Evolutionary conservation across 345 rosid species (phyloP).

Genomic region (Anacardium occidentale): DNA sequence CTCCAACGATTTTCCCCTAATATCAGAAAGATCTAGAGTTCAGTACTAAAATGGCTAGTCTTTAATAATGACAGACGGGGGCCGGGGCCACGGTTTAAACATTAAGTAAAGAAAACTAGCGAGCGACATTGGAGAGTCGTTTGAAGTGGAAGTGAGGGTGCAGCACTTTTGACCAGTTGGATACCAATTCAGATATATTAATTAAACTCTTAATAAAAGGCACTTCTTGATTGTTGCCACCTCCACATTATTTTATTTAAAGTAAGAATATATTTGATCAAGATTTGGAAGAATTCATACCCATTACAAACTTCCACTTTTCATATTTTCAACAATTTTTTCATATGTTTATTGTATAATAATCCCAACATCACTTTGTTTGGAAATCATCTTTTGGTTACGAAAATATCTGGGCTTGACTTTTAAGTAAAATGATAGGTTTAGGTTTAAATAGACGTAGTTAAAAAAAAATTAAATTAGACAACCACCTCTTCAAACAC

Average conservation of each 20-base stretch:
- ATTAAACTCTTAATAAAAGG: neutral
- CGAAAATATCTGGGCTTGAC: too few relatives aligned
- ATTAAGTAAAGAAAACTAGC: neutral
- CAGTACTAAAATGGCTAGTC: neutral
- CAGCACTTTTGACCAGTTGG: constrained; percentile 41
- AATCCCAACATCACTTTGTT: neutral
- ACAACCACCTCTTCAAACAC: constrained; percentile 73
- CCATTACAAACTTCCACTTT: constrained; percentile 17
- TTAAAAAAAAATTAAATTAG: too few relatives aligned
- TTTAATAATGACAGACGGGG: neutral
- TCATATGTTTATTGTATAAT: neutral
- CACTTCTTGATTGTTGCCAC: constrained; percentile 23
- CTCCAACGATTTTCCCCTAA: neutral
- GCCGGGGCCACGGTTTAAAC: constrained; percentile 13
- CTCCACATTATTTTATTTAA: neutral
- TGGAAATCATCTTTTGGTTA: too few relatives aligned
- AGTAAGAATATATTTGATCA: constrained; percentile 18
- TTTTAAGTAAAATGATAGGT: too few relatives aligned
- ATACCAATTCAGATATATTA: neutral
- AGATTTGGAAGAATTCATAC: constrained; percentile 19
- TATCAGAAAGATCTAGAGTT: too few relatives aligned
- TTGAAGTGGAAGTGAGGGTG: constrained; percentile 17
- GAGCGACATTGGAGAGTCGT: neutral
- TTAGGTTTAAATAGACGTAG: too few relatives aligned
- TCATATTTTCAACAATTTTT: neutral